These are phyloP conservation scores for Geum urbanum DNA, from an alignment of 306 rosid genomes.

Conservation along the genomic window DNA sequence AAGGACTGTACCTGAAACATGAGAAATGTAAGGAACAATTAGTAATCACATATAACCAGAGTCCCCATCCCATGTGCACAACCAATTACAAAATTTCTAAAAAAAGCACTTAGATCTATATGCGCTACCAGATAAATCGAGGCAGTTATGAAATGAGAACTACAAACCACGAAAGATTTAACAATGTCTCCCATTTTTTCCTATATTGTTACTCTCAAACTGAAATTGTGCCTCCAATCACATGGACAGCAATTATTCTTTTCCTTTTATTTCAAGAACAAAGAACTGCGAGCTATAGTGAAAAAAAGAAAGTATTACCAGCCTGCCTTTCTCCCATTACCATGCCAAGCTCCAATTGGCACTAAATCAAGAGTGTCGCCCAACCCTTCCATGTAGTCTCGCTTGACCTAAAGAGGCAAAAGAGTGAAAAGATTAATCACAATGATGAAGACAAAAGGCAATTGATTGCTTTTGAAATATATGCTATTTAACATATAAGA, in stretches of 20 bases:
- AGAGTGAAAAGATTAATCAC: neutral
- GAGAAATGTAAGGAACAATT: neutral
- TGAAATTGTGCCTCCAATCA: neutral
- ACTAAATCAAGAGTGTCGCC: constrained; percentile 87
- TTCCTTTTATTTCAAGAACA: neutral
- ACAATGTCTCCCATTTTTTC: neutral
- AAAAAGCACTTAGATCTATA: no score
- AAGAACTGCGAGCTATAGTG: neutral
- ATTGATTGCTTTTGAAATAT: neutral
- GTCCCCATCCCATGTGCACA: neutral
- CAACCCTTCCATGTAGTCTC: constrained; percentile 82
- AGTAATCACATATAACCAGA: neutral
- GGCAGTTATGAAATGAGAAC: neutral
- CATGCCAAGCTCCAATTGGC: constrained; percentile 96
- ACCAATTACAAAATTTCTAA: no score
- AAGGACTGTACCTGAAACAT: constrained; percentile 83
- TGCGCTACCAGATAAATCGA: neutral
- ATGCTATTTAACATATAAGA: constrained; percentile 4
- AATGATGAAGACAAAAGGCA: neutral
- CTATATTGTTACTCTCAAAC: neutral
- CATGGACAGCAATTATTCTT: neutral
- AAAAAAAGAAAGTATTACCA: constrained; percentile 49
- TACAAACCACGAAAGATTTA: neutral
- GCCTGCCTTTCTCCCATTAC: constrained; percentile 96
- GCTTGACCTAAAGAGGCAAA: constrained; percentile 64